A percentile compares a stretch with the other conserved stretches of the same genome.
Conservation (phyloP, 2,329 filamentous ascomycete species). For the Elsinoe perseae region DNA sequence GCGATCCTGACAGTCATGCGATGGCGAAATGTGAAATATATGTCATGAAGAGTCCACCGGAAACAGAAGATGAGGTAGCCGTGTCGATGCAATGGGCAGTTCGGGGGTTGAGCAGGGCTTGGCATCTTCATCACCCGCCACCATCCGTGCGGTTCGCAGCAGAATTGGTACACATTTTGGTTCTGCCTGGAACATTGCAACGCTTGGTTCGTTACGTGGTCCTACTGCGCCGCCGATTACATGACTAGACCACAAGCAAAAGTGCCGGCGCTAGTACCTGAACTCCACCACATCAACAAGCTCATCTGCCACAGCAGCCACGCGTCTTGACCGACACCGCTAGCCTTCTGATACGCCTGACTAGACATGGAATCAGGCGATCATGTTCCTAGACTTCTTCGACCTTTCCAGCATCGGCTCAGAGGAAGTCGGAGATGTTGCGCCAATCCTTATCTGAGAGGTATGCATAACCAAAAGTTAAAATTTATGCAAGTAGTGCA, state of each 20-base stretch:
- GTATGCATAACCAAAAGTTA: not conserved
- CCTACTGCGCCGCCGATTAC: not conserved
- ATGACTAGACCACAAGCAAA: not conserved
- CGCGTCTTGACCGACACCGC: not conserved
- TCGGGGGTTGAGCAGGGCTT: not conserved
- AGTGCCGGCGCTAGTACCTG: constrained; percentile 8
- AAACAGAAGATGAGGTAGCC: not conserved
- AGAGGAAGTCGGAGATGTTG: not conserved
- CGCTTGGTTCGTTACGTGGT: constrained; percentile 1
- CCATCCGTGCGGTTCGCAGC: constrained; percentile 1
- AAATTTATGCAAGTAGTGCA: not conserved
- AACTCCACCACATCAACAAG: not conserved
- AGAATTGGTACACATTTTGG: not conserved
- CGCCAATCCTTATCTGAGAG: not conserved
- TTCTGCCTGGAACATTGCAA: constrained; percentile 1
- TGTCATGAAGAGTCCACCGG: not conserved
- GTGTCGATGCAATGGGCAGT: constrained; percentile 8
- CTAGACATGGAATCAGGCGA: not conserved
- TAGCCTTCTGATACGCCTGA: not conserved
- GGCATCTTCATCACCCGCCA: not conserved
- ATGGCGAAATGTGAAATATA: not conserved
- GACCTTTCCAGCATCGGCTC: too few species aligned
- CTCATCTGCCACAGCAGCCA: not conserved
- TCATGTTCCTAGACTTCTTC: not conserved
- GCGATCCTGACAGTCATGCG: not conserved